phyloP scores from a whole-genome alignment of 2,329 filamentous ascomycete genomes.

The Elsinoe arachidis region DNA sequence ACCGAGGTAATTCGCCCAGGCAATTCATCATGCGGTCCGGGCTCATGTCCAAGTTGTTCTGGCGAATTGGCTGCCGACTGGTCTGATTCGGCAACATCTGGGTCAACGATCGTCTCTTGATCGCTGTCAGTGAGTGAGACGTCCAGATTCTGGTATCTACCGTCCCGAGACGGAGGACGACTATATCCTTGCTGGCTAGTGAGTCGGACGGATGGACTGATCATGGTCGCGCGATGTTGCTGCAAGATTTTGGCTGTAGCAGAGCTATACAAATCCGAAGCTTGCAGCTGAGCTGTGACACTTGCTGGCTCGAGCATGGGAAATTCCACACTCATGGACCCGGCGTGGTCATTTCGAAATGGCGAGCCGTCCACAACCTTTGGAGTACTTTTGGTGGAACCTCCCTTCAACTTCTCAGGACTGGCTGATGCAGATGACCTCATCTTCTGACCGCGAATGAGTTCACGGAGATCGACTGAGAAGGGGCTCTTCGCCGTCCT shows the following conservation, averaged over 20 bases:
- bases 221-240: background rate
- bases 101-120: background rate
- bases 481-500: background rate
- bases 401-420: background rate
- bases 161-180: background rate
- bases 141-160: background rate
- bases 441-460: background rate
- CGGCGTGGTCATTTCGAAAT: background rate
- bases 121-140: background rate
- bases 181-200: background rate
- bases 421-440: background rate
- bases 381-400: background rate
- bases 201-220: background rate
- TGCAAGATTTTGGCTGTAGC: background rate
- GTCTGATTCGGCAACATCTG: background rate
- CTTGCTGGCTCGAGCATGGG: background rate
- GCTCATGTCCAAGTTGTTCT: no score
- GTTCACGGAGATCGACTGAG: background rate
- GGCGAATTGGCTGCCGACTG: background rate
- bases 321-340: background rate
- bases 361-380: background rate
- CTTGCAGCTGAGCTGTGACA: background rate
- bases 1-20: no score
- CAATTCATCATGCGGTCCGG: background rate
- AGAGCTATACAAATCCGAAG: background rate